phyloP scores from a whole-genome alignment of 2,329 filamentous ascomycete genomes.

The Scedosporium apiospermum region DNA sequence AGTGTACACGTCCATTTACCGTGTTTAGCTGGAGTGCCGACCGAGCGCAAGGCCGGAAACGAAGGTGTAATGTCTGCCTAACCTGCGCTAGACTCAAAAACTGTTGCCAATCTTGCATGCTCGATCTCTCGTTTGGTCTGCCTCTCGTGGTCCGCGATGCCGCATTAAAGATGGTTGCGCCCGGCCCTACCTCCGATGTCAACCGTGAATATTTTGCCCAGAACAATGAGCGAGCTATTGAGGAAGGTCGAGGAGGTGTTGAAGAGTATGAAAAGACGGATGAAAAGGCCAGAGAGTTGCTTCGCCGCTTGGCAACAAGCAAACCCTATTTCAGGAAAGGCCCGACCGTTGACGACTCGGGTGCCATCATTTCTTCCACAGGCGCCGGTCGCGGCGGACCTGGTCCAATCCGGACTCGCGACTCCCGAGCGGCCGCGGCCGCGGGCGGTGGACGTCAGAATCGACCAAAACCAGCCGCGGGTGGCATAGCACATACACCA shows the following conservation, averaged over 20 bases:
- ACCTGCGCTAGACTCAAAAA: slow-evolving; percentile 97
- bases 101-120: slow-evolving; percentile 98
- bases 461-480: slow-evolving; percentile 25
- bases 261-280: slow-evolving; percentile 97
- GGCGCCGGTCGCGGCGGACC: slow-evolving; percentile 52
- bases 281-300: slow-evolving; percentile 84
- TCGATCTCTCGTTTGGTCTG: slow-evolving; percentile 90
- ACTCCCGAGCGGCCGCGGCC: slow-evolving; percentile 43
- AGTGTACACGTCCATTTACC: slow-evolving; percentile 89
- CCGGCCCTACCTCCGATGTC: slow-evolving; percentile 82
- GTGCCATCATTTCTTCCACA: slow-evolving; percentile 24
- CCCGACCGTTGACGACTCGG: slow-evolving; percentile 55
- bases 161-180: slow-evolving; percentile 93
- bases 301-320: slow-evolving; percentile 77
- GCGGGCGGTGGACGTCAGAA: slow-evolving; percentile 20
- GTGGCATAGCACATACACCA: slow-evolving; percentile 57
- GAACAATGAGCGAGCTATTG: slow-evolving; percentile 90
- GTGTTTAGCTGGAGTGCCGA: slow-evolving; percentile 93
- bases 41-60: slow-evolving; percentile 77
- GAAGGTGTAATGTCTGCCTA: slow-evolving; percentile 89
- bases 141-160: slow-evolving; percentile 94
- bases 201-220: slow-evolving; percentile 98
- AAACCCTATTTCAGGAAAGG: slow-evolving; percentile 95
- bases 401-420: slow-evolving; percentile 71
- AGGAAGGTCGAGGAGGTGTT: slow-evolving; percentile 74